Evolutionary conservation across 306 rosid species (phyloP), one percentile per base, ranked within the genome.

Genomic region (Cicer yamashitae): DNA sequence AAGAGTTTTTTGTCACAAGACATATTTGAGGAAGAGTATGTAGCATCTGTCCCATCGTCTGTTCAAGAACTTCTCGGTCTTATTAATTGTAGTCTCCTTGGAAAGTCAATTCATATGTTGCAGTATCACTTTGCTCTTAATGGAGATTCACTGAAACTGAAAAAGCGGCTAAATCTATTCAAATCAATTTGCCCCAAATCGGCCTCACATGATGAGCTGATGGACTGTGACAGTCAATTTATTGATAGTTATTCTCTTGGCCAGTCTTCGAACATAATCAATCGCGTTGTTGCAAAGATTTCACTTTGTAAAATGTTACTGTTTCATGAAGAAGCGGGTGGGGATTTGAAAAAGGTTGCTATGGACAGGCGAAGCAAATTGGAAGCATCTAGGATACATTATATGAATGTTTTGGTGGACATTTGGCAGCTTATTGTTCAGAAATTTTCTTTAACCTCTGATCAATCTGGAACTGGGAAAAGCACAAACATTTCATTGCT

Each of bases 51-150:
- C 45, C 98, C 97, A 44, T 81, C 81, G 71, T 87, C 97, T 74
- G 54, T 77, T 74, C 81, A 76, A 71, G 91, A 94, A 76, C 82
- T 94, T 71, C 71, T 90, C 8, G 45, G 65, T 75, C 87, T 87
- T 80, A 65, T 82, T 22, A 76, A 89, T 84, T 48, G 63, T 57
- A 91, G 96, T 83, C 94, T 94, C 84, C 94, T 94, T 82, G 91
- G 94, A 76, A 91, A 90, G 81, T 77, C 89, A 69, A 61, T 90
- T 76, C 68, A 68, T 50, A 91, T 94, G 91, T 68, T 94, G 84
- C 74, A 74, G 80, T 78, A 81, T 82, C 88, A 86, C 88, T 82
- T 85, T 78, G 77, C 87, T 59, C 70, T 88, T 20, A 81, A 61
- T 84, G 91, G 86, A 77, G 88, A 77, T 79, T 80, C 91, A 17